Conservation (phyloP, 176 grass and related monocot species). For the Ampelocalamus luodianensis region DNA sequence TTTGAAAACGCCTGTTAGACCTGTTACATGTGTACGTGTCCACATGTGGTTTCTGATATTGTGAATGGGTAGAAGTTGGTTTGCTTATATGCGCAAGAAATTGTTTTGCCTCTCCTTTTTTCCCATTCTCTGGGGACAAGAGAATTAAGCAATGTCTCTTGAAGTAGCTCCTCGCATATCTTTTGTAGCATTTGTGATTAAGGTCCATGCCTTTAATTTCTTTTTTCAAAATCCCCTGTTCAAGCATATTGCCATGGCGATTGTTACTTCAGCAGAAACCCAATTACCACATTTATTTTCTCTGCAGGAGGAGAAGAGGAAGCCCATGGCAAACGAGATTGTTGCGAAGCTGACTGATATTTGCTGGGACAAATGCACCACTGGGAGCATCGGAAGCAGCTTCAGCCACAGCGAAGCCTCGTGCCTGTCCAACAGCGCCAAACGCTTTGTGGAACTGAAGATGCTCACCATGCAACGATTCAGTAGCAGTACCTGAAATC, state of each 20-base stretch:
- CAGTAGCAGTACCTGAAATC: not conserved
- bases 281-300: too few species aligned
- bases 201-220: not conserved
- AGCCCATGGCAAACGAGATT: too few species aligned
- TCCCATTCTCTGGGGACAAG: not conserved
- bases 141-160: not conserved
- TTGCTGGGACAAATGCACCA: too few species aligned
- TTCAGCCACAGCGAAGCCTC: conserved; percentile 66
- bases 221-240: not conserved
- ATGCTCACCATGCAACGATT: too few species aligned
- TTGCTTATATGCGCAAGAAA: not conserved
- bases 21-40: too few species aligned
- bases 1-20: too few species aligned
- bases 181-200: not conserved
- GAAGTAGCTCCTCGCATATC: not conserved
- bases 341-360: too few species aligned
- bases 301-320: too few species aligned
- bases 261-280: too few species aligned
- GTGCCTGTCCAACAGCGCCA: conserved; percentile 79
- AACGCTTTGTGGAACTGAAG: conserved; percentile 66
- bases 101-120: not conserved
- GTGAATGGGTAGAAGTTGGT: not conserved
- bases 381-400: conserved; percentile 67
- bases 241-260: not conserved
- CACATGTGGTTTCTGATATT: not conserved